A percentile compares a stretch with the other conserved stretches of the same genome.
These are phyloP conservation scores for Fusarium odoratissimum DNA, from an alignment of 2,329 filamentous ascomycete species.

Conservation along the genomic window DNA sequence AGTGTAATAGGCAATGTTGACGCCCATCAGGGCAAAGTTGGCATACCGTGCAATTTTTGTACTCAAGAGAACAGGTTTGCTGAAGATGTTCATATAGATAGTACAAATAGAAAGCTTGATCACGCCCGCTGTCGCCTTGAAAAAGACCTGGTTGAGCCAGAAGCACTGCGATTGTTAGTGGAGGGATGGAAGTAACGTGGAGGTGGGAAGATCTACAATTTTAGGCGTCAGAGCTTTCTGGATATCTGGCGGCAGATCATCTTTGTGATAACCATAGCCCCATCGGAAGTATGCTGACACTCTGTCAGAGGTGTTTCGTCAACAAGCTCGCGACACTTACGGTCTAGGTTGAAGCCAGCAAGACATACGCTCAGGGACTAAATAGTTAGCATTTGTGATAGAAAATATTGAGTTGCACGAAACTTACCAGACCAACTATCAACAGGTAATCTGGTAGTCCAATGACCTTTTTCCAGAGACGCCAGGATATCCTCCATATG, in stretches of 20 bases:
- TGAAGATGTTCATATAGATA: slow-evolving; percentile 3
- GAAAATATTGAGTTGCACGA: too few relatives aligned
- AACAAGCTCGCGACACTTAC: background rate
- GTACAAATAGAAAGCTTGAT: slow-evolving; percentile 6
- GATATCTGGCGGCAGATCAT: background rate
- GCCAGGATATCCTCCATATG: slow-evolving; percentile 5
- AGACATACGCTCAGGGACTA: background rate
- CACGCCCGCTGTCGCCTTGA: background rate
- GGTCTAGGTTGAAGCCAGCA: slow-evolving; percentile 2
- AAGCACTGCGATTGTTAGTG: background rate
- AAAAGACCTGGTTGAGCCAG: slow-evolving; percentile 11
- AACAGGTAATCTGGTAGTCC: background rate
- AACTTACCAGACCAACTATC: background rate
- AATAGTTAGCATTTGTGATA: too few relatives aligned
- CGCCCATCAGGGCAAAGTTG: background rate
- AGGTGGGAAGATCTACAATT: background rate
- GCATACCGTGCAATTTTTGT: background rate
- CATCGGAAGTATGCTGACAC: background rate
- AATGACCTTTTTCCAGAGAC: background rate
- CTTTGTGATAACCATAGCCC: slow-evolving; percentile 10
- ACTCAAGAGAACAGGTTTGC: background rate
- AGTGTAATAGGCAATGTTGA: background rate
- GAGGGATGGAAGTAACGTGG: accelerated
- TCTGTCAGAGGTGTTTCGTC: background rate
- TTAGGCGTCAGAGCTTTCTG: background rate